Evolutionary conservation across 2,329 filamentous ascomycete genomes (phyloP).

Genomic region (Pyrenochaeta sp.): DNA sequence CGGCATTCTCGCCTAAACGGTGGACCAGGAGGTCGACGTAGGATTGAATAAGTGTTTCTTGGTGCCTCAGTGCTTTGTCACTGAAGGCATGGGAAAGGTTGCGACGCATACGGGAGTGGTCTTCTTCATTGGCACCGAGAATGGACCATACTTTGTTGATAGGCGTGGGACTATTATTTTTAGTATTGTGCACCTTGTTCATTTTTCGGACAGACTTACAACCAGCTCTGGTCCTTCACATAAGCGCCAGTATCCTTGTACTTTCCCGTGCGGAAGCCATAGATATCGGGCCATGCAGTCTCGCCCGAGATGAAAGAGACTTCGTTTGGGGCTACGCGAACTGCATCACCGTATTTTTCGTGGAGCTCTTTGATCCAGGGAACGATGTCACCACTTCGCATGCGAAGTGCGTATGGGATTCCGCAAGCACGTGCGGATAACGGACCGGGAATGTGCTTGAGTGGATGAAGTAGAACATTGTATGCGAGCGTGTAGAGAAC

Average conservation of each 20-base stretch:
- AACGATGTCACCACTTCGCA: slow-evolving; percentile 37
- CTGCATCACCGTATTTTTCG: slow-evolving; percentile 53
- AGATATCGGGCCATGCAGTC: slow-evolving; percentile 55
- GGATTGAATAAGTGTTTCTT: slow-evolving; percentile 50
- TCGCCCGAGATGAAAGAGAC: slow-evolving; percentile 56
- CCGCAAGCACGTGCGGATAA: slow-evolving; percentile 41
- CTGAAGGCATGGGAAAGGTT: slow-evolving; percentile 54
- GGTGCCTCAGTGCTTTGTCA: slow-evolving; percentile 52
- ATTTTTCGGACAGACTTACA: slow-evolving; percentile 11
- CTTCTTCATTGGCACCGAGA: slow-evolving; percentile 34
- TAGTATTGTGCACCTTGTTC: neutral
- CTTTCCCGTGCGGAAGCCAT: slow-evolving; percentile 51
- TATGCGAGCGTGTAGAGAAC: slow-evolving; percentile 37
- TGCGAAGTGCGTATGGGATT: slow-evolving; percentile 42
- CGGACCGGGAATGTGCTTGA: slow-evolving; percentile 55
- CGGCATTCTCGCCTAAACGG: slow-evolving; percentile 35
- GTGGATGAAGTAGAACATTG: slow-evolving; percentile 55
- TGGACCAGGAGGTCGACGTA: slow-evolving; percentile 53
- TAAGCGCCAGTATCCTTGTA: slow-evolving; percentile 44
- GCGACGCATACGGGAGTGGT: slow-evolving; percentile 48
- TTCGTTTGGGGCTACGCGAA: slow-evolving; percentile 54
- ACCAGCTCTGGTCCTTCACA: slow-evolving; percentile 51
- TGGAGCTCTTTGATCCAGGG: slow-evolving; percentile 45
- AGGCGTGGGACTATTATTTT: slow-evolving; percentile 21
- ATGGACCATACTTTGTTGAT: slow-evolving; percentile 42